These are phyloP conservation scores for Oryza meyeriana DNA, from an alignment of 176 grass and related monocot genomes.

Conservation along the genomic window DNA sequence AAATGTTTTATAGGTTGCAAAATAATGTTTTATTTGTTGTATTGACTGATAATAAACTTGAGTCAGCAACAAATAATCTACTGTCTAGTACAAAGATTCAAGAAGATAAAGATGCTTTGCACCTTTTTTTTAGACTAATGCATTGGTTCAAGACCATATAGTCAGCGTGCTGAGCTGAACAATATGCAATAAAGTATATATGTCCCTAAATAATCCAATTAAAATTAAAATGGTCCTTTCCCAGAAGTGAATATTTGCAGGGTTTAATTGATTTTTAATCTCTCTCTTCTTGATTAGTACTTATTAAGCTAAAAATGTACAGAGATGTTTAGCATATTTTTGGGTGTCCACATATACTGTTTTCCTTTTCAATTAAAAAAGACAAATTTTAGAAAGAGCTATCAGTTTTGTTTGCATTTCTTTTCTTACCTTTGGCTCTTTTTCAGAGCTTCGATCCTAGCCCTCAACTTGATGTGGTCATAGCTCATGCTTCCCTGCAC, in stretches of 20 bases:
- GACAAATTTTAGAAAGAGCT: background rate
- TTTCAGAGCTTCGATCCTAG: slow-evolving; percentile 39
- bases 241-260: background rate
- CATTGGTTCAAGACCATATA: background rate
- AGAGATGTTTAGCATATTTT: background rate
- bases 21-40: no score
- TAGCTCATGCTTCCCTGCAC: slow-evolving; percentile 29
- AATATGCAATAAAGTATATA: background rate
- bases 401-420: background rate
- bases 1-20: no score
- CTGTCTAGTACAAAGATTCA: background rate
- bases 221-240: background rate
- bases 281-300: background rate
- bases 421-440: slow-evolving; percentile 43
- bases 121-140: background rate
- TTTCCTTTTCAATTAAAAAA: no score
- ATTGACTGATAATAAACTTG: background rate
- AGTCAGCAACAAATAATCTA: background rate
- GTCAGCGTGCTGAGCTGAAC: background rate
- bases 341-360: background rate
- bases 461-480: slow-evolving; percentile 31
- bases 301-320: background rate
- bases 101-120: background rate
- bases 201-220: background rate
- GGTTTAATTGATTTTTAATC: background rate